phyloP scores from a whole-genome alignment of 2,329 filamentous ascomycete genomes.

The Penicillium crustosum region DNA sequence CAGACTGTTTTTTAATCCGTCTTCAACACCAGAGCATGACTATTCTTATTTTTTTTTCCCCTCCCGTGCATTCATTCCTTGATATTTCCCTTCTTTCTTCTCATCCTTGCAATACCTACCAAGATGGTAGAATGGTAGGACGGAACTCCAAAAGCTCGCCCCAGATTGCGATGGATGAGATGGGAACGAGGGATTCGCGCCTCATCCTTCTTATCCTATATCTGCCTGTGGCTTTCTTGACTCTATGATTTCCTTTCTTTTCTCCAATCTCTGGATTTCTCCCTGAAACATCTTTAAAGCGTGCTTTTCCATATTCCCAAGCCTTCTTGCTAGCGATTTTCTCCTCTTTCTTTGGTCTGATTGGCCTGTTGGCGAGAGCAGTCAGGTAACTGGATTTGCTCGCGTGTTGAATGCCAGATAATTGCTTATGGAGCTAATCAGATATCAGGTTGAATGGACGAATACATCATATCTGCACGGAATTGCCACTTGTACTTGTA shows the following conservation, averaged over 20 bases:
- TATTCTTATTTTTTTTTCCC: neutral
- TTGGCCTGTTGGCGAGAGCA: neutral
- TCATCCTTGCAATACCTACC: slow-evolving; percentile 2
- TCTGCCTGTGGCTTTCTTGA: neutral
- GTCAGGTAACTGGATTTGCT: neutral
- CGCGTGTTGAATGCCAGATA: neutral
- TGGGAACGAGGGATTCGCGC: neutral
- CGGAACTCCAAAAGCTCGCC: neutral
- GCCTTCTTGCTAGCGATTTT: slow-evolving; percentile 14
- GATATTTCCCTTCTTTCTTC: slow-evolving; percentile 11
- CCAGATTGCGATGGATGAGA: slow-evolving; percentile 1
- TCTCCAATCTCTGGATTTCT: slow-evolving; percentile 3
- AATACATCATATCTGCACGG: slow-evolving; percentile 1
- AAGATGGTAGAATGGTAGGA: slow-evolving; percentile 1
- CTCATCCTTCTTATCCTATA: neutral
- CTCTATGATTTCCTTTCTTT: slow-evolving; percentile 2
- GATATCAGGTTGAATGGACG: slow-evolving; percentile 3
- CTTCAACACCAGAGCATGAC: slow-evolving; percentile 15
- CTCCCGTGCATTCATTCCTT: slow-evolving; percentile 20
- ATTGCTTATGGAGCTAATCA: neutral
- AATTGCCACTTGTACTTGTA: neutral
- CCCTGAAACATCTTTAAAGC: slow-evolving; percentile 10
- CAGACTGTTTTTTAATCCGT: slow-evolving; percentile 16
- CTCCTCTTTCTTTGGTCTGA: slow-evolving; percentile 4
- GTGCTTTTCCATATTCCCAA: slow-evolving; percentile 27